Evolutionary conservation across 1,284 basidiomycete species (phyloP).

Genomic region (Pseudozyma flocculosa): DNA sequence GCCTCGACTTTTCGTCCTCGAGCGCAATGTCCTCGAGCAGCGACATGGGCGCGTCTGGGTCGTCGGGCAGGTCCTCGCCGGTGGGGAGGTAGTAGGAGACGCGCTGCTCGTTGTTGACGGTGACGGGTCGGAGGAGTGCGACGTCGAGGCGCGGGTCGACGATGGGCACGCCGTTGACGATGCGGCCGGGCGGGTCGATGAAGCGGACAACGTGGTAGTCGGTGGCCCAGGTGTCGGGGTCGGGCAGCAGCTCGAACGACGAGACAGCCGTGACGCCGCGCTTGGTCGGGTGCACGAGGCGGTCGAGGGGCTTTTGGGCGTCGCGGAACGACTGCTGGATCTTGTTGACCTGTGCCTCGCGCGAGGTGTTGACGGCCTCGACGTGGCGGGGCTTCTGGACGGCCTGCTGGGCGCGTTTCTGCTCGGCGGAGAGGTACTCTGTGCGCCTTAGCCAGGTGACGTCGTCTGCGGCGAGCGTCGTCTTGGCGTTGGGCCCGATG

Average conservation of each 20-base stretch:
- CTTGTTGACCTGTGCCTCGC: constrained; percentile 44
- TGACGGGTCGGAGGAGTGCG: constrained; percentile 45
- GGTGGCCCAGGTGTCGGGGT: constrained; percentile 57
- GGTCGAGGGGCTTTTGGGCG: constrained; percentile 36
- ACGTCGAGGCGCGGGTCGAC: constrained; percentile 44
- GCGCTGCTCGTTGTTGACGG: constrained; percentile 41
- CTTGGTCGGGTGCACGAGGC: constrained; percentile 52
- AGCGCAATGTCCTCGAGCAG: constrained; percentile 23
- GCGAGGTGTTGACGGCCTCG: constrained; percentile 43
- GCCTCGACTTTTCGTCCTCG: constrained; percentile 37
- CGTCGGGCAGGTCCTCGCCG: constrained; percentile 39
- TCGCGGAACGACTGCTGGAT: constrained; percentile 50
- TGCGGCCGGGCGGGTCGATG: constrained; percentile 47
- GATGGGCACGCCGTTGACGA: constrained; percentile 33
- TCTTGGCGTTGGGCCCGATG: constrained; percentile 31
- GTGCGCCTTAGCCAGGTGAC: constrained; percentile 56
- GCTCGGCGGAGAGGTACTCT: constrained; percentile 53
- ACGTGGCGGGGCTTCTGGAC: constrained; percentile 27
- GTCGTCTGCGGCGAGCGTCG: constrained; percentile 35
- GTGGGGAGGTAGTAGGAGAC: constrained; percentile 51
- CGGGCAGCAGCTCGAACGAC: constrained; percentile 52
- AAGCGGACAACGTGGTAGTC: constrained; percentile 54
- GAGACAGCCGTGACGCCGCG: constrained; percentile 45
- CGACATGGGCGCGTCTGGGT: constrained; percentile 21
- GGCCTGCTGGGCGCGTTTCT: constrained; percentile 34